Evolutionary conservation across 371 early-diverging fungal genomes (phyloP).

Genomic region (Mucor saturninus): DNA sequence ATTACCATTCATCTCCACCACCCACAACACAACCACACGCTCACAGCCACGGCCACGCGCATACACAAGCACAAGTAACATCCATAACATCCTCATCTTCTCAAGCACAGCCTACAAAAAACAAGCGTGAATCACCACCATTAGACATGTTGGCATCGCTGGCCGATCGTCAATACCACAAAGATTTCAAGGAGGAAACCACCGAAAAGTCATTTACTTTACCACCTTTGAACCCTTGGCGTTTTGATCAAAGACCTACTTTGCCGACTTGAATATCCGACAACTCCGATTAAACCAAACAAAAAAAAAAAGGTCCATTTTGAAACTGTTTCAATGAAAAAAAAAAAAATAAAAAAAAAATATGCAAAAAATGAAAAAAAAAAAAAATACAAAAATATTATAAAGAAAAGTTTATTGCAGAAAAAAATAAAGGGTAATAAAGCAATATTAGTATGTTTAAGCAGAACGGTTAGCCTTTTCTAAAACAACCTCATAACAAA

Average conservation of each 20-base stretch:
- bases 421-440: background rate
- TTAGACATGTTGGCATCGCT: slow-evolving; percentile 43
- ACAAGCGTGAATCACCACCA: slow-evolving; percentile 27
- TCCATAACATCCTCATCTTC: too few relatives aligned
- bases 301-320: background rate
- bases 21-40: background rate
- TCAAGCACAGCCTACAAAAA: too few relatives aligned
- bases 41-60: background rate
- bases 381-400: background rate
- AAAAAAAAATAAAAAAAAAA: background rate
- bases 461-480: slow-evolving; percentile 69
- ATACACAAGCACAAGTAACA: background rate
- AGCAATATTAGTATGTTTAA: slow-evolving; percentile 22
- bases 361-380: background rate
- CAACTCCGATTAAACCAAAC: too few relatives aligned
- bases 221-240: slow-evolving; percentile 28
- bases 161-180: slow-evolving; percentile 39
- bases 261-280: slow-evolving; percentile 19
- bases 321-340: background rate
- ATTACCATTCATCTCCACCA: slow-evolving; percentile 10
- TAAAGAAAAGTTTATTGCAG: background rate
- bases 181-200: slow-evolving; percentile 18
- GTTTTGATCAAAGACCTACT: slow-evolving; percentile 18
- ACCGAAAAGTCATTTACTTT: slow-evolving; percentile 27
- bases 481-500: slow-evolving; percentile 73